These are phyloP conservation scores for Auricularia sp. DNA, from an alignment of 768 basidiomycete genomes.

Conservation along the genomic window DNA sequence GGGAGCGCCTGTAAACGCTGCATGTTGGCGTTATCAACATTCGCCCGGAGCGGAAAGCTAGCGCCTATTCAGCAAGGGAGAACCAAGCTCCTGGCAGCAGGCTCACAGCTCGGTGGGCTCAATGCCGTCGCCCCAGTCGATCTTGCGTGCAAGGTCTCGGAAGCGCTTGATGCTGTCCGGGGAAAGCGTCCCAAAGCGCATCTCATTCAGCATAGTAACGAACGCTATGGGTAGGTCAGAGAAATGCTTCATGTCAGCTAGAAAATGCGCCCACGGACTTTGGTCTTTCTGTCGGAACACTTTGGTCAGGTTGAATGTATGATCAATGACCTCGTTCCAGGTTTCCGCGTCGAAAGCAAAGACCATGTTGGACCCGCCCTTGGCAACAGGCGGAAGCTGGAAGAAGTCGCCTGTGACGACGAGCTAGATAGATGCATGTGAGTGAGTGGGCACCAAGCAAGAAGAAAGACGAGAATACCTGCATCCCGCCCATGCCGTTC, in stretches of 20 bases:
- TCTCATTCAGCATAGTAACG: slow-evolving; percentile 94
- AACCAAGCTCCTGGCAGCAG: slow-evolving; percentile 1
- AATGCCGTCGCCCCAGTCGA: slow-evolving; percentile 69
- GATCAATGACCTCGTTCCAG: slow-evolving; percentile 66
- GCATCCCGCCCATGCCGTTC: slow-evolving; percentile 87
- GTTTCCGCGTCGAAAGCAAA: slow-evolving; percentile 85
- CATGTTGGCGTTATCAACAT: slow-evolving; percentile 79
- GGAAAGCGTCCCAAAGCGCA: slow-evolving; percentile 80
- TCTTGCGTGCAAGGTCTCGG: slow-evolving; percentile 53
- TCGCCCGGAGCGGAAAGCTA: slow-evolving; percentile 86
- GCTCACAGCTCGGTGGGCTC: slow-evolving; percentile 84
- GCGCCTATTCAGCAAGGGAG: neutral
- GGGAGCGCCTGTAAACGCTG: slow-evolving; percentile 52
- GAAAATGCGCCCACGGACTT: slow-evolving; percentile 34
- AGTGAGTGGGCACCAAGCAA: neutral
- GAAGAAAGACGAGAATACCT: slow-evolving; percentile 34
- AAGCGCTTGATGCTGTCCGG: slow-evolving; percentile 59
- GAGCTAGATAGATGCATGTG: slow-evolving; percentile 34
- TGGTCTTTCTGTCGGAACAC: slow-evolving; percentile 93
- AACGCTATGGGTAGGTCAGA: slow-evolving; percentile 45
- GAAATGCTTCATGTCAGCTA: neutral
- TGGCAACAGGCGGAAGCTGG: slow-evolving; percentile 88
- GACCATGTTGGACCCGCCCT: slow-evolving; percentile 46
- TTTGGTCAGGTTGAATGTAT: slow-evolving; percentile 86
- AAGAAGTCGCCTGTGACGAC: slow-evolving; percentile 97